These are phyloP conservation scores for Trifolium subterraneum DNA, from an alignment of 306 rosid genomes.

Conservation along the genomic window DNA sequence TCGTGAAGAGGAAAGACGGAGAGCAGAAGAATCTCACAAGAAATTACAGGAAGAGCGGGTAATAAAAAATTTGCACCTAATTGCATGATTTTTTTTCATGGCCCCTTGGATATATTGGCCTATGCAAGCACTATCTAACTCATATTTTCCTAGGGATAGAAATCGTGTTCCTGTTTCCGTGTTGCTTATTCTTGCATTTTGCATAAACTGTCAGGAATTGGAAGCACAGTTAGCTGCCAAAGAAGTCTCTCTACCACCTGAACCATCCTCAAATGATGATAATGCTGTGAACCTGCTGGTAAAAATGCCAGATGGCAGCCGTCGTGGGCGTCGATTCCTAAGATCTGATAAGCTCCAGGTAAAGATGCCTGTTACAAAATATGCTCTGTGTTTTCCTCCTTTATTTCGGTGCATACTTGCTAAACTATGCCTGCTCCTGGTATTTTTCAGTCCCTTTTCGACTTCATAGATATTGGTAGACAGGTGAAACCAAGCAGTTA, in stretches of 20 bases:
- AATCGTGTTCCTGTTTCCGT: slow-evolving; percentile 4
- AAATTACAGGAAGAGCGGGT: slow-evolving; percentile 87
- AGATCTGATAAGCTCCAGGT: slow-evolving; percentile 87
- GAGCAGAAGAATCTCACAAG: slow-evolving; percentile 78
- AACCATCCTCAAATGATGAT: slow-evolving; percentile 77
- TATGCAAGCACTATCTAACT: slow-evolving; percentile 16
- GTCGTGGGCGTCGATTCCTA: slow-evolving; percentile 90
- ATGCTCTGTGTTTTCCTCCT: background rate
- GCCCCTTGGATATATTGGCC: background rate
- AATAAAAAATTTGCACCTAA: slow-evolving; percentile 28
- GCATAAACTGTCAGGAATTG: slow-evolving; percentile 67
- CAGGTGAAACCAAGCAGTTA: slow-evolving; percentile 79
- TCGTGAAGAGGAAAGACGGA: slow-evolving; percentile 74
- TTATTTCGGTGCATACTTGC: slow-evolving; percentile 28
- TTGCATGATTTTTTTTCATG: slow-evolving; percentile 14
- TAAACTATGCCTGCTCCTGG: slow-evolving; percentile 32
- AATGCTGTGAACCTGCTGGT: slow-evolving; percentile 80
- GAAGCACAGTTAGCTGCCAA: slow-evolving; percentile 76
- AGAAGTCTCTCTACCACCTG: slow-evolving; percentile 80
- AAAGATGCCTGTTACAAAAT: background rate
- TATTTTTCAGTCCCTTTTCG: slow-evolving; percentile 73
- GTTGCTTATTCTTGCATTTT: slow-evolving; percentile 41
- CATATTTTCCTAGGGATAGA: background rate
- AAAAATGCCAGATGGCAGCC: slow-evolving; percentile 96
- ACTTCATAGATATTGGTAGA: slow-evolving; percentile 87